Base-by-base conservation (phyloP, 2,329 filamentous ascomycete species). In the Neofusicoccum sp. region DNA sequence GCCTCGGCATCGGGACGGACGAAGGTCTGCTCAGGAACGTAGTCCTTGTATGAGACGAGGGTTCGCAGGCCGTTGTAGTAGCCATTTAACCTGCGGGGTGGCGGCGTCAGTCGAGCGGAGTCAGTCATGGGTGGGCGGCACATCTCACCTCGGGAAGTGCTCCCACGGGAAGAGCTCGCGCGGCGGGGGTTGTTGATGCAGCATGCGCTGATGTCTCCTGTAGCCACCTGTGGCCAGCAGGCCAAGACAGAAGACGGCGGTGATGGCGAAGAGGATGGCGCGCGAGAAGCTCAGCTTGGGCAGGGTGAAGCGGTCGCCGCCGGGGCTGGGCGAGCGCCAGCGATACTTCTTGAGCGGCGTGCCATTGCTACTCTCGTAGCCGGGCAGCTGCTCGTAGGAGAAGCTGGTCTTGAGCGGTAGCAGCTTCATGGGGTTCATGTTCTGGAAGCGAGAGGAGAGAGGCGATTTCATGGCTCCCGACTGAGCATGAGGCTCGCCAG, bases 61-160 rank as follows among this genome's bases (percentile, higher is more conserved):
- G 75, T 79, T 56, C 77, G 72, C 38, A 81, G 71, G 57, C 79
- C 79, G 56, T 79, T 80, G 70, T 78, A 82, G 67, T 76, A 80
- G 43, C 77, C 78, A 62, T 76, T 74, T 51, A 81, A 64, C 47
- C 76, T 78, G 64, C n/a, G 5, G 14, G 24, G 8, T 6, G 30
- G 36, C 26, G 16, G 12, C 6, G n/a, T 30, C 51, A 44, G 26
- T 40, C n/a, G 51, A 4, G 1, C 11, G 11, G 14, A 20, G 26
- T 44, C 14, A 8, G 34, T 28, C 28, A 3, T 11, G 24, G 33
- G n/a, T 36, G 28, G 6, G 14, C 6, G 20, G 36, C 2, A 54
- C 6, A 20, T 65, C 72, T 69, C 70, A 77, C 75, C 74, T 69
- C 40, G 74, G 68, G 60, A 76, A 81, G 63, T 76, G 71, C 66